Base-by-base conservation (phyloP, 139 green algal genomes). In the Gonium pectorale region DNA sequence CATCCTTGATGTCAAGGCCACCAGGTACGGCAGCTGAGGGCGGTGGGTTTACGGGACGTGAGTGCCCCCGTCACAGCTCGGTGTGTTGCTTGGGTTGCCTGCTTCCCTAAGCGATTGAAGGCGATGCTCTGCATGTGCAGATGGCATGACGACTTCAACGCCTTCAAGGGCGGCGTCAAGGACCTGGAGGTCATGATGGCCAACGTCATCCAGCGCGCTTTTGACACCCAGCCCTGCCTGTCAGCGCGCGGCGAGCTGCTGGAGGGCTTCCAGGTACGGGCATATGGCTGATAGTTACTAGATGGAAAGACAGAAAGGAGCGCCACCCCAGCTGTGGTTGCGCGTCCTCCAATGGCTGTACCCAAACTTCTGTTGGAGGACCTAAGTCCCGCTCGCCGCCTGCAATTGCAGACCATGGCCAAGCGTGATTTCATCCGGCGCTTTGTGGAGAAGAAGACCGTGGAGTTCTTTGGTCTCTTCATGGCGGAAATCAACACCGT, bases 141-240 rank as follows among this genome's bases (percentile, higher is more conserved):
- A 46, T 98, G 95, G 95, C 94, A 97, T 79, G 95, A 98, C 84
- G 95, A 98, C 87, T 98, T 95, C 93, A 96, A 95, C 73, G 78
- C 81, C 15, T 98, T 98, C 90, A 98, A 97, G 89, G 78, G 63
- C 40, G 93, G 93, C n/a, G 92, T 97, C 26, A 96, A 96, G 87
- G 94, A 96, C 80, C 86, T 97, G 56, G 94, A 96, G 86, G 87
- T 96, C 31, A 95, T 96, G 94, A 84, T 97, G 49, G 90, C 90
- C 68, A 96, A 96, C 43, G 90, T 95, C 49, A 93, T 96, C 79
- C 80, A 94, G 85, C 81, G 92, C n/a, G 94, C 91, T 0, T 90
- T 93, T 56, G 93, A 95, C 52, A 90, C 84, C 27, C 64, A 85
- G 52, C 67, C 90, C 17, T 87, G 88, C 59, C 82, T 94, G 35